A percentile compares a stretch with the other conserved stretches of the same genome.
phyloP scores from a whole-genome alignment of 495 filamentous ascomycete genomes.

The Trichoderma orchidacearum region DNA sequence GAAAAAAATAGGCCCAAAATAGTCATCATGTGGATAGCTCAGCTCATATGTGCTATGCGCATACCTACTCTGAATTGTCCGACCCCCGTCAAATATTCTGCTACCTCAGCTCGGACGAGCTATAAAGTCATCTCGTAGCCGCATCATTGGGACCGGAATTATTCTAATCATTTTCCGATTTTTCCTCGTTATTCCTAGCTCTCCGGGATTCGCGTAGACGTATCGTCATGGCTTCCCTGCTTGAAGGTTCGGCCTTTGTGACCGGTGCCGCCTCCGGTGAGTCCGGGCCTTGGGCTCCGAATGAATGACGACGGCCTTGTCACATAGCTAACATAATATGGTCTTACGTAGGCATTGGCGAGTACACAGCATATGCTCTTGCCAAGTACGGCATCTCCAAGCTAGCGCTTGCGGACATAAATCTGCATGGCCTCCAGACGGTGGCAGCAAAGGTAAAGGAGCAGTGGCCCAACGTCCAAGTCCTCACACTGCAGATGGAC shows the following conservation, averaged over 20 bases:
- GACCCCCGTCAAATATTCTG: too few species aligned
- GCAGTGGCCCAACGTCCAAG: slow-evolving; percentile 12
- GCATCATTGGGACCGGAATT: too few species aligned
- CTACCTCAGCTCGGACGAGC: too few species aligned
- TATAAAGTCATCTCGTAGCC: too few species aligned
- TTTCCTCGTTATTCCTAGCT: too few species aligned
- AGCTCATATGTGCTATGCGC: too few species aligned
- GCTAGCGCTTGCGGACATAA: slow-evolving; percentile 22
- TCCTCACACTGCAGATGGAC: slow-evolving; percentile 17
- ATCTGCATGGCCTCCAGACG: slow-evolving; percentile 5
- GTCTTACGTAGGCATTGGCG: slow-evolving; percentile 16
- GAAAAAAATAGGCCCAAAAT: too few species aligned
- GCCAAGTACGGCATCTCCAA: slow-evolving; percentile 18
- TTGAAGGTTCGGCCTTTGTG: slow-evolving; percentile 24
- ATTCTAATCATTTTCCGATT: too few species aligned
- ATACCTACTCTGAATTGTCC: too few species aligned
- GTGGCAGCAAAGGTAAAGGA: slow-evolving; percentile 14
- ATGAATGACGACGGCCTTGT: background rate
- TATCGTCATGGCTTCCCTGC: slow-evolving; percentile 11
- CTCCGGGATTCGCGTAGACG: too few species aligned
- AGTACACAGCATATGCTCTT: slow-evolving; percentile 19
- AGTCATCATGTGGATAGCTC: too few species aligned
- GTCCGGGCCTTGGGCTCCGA: background rate
- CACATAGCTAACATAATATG: background rate
- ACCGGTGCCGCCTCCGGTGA: slow-evolving; percentile 25